These are phyloP conservation scores for Euphorbia corollata DNA, from an alignment of 441 rosid species.

Conservation along the genomic window DNA sequence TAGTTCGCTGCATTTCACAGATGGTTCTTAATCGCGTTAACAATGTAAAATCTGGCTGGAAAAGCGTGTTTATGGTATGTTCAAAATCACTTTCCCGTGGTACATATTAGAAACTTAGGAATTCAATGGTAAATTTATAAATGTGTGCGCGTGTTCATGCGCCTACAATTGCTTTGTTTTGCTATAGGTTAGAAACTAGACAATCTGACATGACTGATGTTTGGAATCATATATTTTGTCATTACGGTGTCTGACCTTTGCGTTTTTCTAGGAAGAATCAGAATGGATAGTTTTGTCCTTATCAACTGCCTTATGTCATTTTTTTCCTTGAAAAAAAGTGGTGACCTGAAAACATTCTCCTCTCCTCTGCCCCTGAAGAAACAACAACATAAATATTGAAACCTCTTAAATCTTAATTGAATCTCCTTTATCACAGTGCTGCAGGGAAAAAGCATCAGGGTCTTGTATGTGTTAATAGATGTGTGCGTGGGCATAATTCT, in stretches of 20 bases:
- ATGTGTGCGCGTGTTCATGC: too few species aligned
- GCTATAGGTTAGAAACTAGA: not conserved
- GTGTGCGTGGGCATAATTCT: not conserved
- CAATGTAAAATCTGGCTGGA: slow-evolving; percentile 98
- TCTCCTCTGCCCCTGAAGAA: not conserved
- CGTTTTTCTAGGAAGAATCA: not conserved
- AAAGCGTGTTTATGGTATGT: slow-evolving; percentile 93
- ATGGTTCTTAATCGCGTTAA: slow-evolving; percentile 95
- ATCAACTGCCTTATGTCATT: not conserved
- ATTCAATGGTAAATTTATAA: too few species aligned
- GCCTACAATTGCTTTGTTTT: not conserved
- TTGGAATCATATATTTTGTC: not conserved
- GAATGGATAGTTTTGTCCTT: not conserved
- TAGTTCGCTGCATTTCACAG: slow-evolving; percentile 94
- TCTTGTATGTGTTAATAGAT: not conserved
- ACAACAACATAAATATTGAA: too few species aligned
- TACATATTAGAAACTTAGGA: too few species aligned
- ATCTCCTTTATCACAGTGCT: not conserved
- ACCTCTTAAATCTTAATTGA: not conserved
- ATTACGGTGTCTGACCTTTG: not conserved
- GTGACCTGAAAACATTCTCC: too few species aligned
- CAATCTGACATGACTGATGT: not conserved
- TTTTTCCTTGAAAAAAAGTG: not conserved
- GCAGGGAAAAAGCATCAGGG: not conserved
- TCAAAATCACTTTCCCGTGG: not conserved